Percentiles rank a stretch among this genome's conserved stretches.
Evolutionary conservation across 2,329 filamentous ascomycete genomes (phyloP).

Genomic region (Talaromyces pinophilus): DNA sequence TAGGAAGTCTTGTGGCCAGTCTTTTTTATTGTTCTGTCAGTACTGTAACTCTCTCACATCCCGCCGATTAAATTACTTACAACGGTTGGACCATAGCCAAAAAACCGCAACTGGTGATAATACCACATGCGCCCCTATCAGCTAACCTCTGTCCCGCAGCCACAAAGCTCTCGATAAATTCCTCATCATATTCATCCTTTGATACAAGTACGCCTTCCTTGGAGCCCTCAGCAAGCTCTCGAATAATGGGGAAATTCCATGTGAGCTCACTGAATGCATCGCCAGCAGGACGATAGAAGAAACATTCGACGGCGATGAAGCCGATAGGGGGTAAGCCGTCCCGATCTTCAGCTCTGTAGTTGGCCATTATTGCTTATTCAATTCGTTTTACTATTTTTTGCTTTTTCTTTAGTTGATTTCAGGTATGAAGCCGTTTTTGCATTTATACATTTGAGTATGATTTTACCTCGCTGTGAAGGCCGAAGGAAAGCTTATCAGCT

Average conservation of each 20-base stretch:
- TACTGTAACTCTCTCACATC: not conserved
- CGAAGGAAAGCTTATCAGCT: not conserved
- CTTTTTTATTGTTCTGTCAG: slow-evolving; percentile 24
- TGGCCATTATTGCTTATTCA: not conserved
- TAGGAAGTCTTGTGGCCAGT: slow-evolving; percentile 36
- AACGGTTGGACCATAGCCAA: slow-evolving; percentile 40
- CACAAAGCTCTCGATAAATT: slow-evolving; percentile 40
- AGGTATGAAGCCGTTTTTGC: not conserved
- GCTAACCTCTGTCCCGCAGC: slow-evolving; percentile 37
- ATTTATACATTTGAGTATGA: not conserved
- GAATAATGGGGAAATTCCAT: slow-evolving; percentile 43
- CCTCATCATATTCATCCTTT: slow-evolving; percentile 33
- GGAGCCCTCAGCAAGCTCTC: slow-evolving; percentile 36
- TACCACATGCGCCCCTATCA: slow-evolving; percentile 38
- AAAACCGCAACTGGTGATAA: slow-evolving; percentile 47
- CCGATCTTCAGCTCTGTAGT: slow-evolving; percentile 16
- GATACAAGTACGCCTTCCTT: slow-evolving; percentile 35
- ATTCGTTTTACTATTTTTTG: not conserved
- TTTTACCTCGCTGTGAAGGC: not conserved
- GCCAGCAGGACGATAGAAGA: slow-evolving; percentile 39
- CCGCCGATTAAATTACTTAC: slow-evolving; percentile 25
- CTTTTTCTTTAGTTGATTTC: no score
- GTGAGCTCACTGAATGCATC: slow-evolving; percentile 41
- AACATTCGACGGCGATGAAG: slow-evolving; percentile 41
- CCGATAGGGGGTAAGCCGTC: slow-evolving; percentile 12